Evolutionary conservation across 1,284 basidiomycete genomes (phyloP), one percentile per base, ranked within the genome.

Genomic region (Phlebopus sp.): DNA sequence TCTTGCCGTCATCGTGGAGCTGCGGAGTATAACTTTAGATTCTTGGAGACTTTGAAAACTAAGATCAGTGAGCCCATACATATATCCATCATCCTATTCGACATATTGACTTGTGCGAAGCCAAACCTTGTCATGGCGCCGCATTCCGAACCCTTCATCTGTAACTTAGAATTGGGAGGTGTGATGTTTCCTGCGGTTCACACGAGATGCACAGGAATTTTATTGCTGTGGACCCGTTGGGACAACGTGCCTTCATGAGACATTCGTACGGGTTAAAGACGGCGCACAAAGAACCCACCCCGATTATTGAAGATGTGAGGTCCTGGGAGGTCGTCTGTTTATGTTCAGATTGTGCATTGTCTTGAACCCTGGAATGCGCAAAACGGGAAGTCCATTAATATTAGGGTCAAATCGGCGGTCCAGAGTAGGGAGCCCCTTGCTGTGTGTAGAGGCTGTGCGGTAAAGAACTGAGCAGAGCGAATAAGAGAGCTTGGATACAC

Each of bases 161-260:
- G n/a, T n/a, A n/a, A 19, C 15, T 42, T 38, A 19, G 42, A 43
- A 35, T 36, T 31, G 38, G 21, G 18, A 42, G 46, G 30, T 27
- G 37, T 38, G 29, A 11, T 38, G 43, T 42, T 23, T 23, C 38
- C 47, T 10, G 40, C 25, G n/a, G 19, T 64, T 64, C 62, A 46
- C 59, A 59, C 62, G 58, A 42, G 42, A 25, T 39, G 47, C 50
- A 50, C 47, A 40, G 42, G 30, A 29, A 18, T 34, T 32, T 44
- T 14, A 9, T 18, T 19, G 21, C 27, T 37, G 44, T 14, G 32
- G 37, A 29, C 27, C 5, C 27, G 5, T 4, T 29, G 4, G 40
- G 30, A 18, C 7, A 14, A 21, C 36, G 53, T 63, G 46, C 46
- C 46, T 63, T 57, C 40, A 57, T 63, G 40, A 45, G 40, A 37